Evolutionary conservation across 1,139 yeast genomes (phyloP), one percentile per base, ranked within the genome.

Genomic region (Taphrina communis): DNA sequence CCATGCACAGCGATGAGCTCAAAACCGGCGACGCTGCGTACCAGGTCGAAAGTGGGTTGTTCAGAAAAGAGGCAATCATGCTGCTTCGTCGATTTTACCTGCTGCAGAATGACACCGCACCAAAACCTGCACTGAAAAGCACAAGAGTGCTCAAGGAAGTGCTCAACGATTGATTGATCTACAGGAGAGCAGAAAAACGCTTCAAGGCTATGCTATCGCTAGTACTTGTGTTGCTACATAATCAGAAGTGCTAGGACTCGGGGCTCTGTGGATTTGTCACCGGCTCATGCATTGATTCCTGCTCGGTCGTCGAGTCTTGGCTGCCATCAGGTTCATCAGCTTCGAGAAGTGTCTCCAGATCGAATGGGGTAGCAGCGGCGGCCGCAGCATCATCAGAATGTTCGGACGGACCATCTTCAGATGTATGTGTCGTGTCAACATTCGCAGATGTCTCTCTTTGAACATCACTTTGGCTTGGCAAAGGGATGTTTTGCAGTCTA

Each of bases 31-130:
- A 80, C 66, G 77, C 79, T 19, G 77, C 81, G 1, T 90, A 89
- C 75, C 74, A 76, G 0, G 85, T 90, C 11, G 84, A 84, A 68
- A 97, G 97, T 0, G 98, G 97, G 0, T 80, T 94, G 7, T 80
- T 86, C 74, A 79, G 96, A 66, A 86, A 86, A 65, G 97, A 93
- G 74, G 97, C 97, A 0, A 86, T 94, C 11, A 85, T 90, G 78
- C 78, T 94, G 61, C 80, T 94, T 50, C 81, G 99, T 69, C 84
- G 86, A 75, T 94, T 94, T 78, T 94, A 94, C 42, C 65, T 70
- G 59, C 62, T 68, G 52, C 66, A 60, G 50, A 62, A 66, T 46
- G 87, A 84, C 55, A 83, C 63, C 58, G 97, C 98, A 0, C 99
- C 99, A 0, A 82, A 79, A 35, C 95, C 96, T 0, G 86, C 89